A percentile compares a stretch with the other conserved stretches of the same genome.
Evolutionary conservation across 148 eudicot genomes (phyloP).

Genomic region (Oxyria digyna): DNA sequence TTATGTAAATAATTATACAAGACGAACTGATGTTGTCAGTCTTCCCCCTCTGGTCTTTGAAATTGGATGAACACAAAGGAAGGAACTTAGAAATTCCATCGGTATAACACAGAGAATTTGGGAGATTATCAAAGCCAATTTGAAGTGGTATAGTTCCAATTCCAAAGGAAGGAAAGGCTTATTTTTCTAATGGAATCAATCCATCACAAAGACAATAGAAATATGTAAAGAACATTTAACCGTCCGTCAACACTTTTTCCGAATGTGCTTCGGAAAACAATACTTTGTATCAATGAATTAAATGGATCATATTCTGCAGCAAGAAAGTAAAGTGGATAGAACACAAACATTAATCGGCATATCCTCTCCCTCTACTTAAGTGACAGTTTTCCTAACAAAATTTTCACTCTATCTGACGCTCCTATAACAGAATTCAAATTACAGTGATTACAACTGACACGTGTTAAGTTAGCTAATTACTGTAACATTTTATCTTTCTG

Average conservation of each 20-base stretch:
- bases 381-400: too few relatives aligned
- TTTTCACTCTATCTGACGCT: too few relatives aligned
- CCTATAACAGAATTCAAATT: too few relatives aligned
- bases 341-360: too few relatives aligned
- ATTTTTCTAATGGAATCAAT: background rate
- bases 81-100: background rate
- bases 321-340: background rate
- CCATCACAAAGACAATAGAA: background rate
- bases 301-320: background rate
- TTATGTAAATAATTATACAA: background rate
- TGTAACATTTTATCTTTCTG: too few relatives aligned
- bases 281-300: background rate
- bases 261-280: background rate
- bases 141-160: background rate
- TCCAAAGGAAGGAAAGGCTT: background rate
- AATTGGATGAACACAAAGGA: background rate
- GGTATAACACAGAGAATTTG: background rate
- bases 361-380: too few relatives aligned
- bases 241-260: background rate
- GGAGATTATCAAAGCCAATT: background rate
- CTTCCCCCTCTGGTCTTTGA: background rate
- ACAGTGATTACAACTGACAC: too few relatives aligned
- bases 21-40: background rate
- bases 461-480: too few relatives aligned
- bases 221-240: background rate